Base-by-base conservation (phyloP, 1,284 basidiomycete genomes). In the Moesziomyces sp. region DNA sequence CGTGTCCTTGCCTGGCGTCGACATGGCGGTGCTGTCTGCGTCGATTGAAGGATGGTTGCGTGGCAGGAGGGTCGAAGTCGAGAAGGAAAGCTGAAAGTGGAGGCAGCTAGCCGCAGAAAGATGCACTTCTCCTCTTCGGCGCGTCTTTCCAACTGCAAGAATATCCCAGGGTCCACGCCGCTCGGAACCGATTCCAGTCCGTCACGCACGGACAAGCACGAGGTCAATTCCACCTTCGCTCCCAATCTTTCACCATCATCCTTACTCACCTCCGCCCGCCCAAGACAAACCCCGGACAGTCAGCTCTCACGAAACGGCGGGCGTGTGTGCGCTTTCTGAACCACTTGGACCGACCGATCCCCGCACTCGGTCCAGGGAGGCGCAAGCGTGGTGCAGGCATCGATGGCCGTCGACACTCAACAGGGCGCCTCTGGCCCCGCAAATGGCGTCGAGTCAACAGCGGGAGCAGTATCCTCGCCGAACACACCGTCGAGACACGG, bases 1-100 rank as follows among this genome's bases (percentile, higher is more conserved):
- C 40, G 48, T 53, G 23, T 74, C 66, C 24, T 69, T 64, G 43
- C 61, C 71, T 13, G 66, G 53, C 46, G 56, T 60, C n/a, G 70
- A 58, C 72, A 74, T 74, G 56, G 19, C 26, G n/a, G 28, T 30
- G 35, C 52, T 52, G 24, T 33, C 16, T 30, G 21, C 10, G 19
- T 30, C 14, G 18, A 23, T 24, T 19, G 59, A 35, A 3, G 1
- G 46, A 18, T 52, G 52, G 52, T 23, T 35, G n/a, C 11, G 40
- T 18, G 35, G 19, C 18, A 26, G 35, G n/a, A 42, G 44, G 13
- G 30, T 11, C 10, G 3, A 11, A 33, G 48, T n/a, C 13, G 30
- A 33, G 14, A 40, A 43, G 23, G 11, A 13, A 40, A 43, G 23
- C 11, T 5, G 43, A 6, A 56, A 28, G 30, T 19, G 35, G 19